Base-by-base conservation (phyloP, 345 rosid species). In the Cardamine occulta region DNA sequence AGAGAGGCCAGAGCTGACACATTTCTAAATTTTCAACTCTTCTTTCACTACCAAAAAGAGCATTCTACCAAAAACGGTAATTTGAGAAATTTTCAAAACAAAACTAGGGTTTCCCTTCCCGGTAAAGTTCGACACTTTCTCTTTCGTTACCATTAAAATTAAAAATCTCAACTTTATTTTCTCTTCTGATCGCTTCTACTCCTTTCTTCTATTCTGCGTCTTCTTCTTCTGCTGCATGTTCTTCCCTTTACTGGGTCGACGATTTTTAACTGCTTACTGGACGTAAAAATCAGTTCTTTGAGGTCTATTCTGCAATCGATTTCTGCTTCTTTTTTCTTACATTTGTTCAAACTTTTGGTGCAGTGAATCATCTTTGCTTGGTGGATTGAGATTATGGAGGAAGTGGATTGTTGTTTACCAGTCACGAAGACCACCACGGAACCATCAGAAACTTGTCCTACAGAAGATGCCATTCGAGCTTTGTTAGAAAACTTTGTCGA, bases 401-500 rank as follows among this genome's bases (percentile, higher is more conserved):
- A 77, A 7, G 29, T 1, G 8, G 57, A 61, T 45, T 52, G 40
- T n/a, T 29, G 1, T 68, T 39, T 63, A 54, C 48, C 45, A 12
- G 26, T 54, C 45, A 5, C 44, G 4, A 66, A 70, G 74, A 60
- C 60, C 29, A 39, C 63, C 29, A 59, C 84, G 86, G 75, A 66
- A 65, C 54, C 48, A 2, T 76, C 72, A 24, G 74, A 83, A 70
- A 74, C 70, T 21, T 93, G 93, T 80, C 85, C 87, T 4, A 81
- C 86, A 2, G 96, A 91, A 72, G 98, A 93, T 63, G 86, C 93
- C 45, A 48, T 91, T 76, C 47, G 63, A 74, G 82, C 78, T 72
- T 72, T 93, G 49, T 68, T 91, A 21, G 90, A 84, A 10, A 73
- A 32, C 70, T 79, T 93, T 74, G 92, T 91, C 61, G 97, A 89